A percentile compares a stretch with the other conserved stretches of the same genome.
Conservation (phyloP, 139 green algal species). For the Auxenochlorella pyrenoidosa region DNA sequence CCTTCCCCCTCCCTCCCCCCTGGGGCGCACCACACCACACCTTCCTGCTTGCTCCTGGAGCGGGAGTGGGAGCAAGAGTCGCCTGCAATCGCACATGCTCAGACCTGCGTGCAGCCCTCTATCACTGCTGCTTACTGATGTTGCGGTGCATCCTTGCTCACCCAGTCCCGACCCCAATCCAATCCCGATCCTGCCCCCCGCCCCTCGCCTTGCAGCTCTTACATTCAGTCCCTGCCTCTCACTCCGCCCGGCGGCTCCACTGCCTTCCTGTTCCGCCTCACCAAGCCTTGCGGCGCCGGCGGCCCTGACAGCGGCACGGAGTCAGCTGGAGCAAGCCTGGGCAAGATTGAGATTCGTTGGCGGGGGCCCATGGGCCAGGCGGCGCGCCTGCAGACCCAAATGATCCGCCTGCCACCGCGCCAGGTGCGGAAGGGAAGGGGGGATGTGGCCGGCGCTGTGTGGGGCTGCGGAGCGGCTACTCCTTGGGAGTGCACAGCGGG, state of each 20-base stretch:
- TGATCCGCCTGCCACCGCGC: constrained; percentile 44
- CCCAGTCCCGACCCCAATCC: not conserved
- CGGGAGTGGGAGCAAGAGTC: not conserved
- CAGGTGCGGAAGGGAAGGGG: no score
- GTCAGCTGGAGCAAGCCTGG: constrained; percentile 34
- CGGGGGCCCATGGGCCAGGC: constrained; percentile 58
- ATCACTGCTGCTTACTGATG: no score
- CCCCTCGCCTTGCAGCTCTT: not conserved
- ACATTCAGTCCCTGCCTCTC: not conserved
- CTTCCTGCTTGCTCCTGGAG: not conserved
- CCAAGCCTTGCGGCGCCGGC: not conserved
- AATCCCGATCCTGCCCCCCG: not conserved
- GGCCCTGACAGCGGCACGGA: not conserved
- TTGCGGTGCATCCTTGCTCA: no score
- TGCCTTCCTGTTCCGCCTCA: constrained; percentile 33
- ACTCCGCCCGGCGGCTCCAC: constrained; percentile 9
- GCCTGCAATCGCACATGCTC: not conserved
- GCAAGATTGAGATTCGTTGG: constrained; percentile 72
- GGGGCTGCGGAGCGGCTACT: no score
- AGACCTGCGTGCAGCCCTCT: no score
- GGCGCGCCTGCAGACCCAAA: constrained; percentile 71
- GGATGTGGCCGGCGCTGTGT: no score
- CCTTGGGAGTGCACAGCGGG: no score
- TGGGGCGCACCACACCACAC: not conserved
- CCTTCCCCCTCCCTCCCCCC: no score